Evolutionary conservation across 805 yeast species (phyloP).

Genomic region (Sugiyamaella lignohabitans): DNA sequence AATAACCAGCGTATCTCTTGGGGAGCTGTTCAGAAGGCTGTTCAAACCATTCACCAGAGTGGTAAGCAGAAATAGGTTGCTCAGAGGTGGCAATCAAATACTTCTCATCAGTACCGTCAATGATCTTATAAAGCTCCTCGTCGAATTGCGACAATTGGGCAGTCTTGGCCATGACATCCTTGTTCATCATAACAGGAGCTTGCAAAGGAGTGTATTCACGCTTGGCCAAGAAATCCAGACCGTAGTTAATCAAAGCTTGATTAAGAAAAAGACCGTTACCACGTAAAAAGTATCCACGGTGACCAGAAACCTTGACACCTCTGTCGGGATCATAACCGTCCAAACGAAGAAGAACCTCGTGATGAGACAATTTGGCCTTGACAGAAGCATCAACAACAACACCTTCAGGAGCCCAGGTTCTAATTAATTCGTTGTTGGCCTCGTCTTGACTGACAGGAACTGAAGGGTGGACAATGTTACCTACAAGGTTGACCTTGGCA

Average conservation of each 20-base stretch:
- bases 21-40: conserved; percentile 96
- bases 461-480: conserved; percentile 89
- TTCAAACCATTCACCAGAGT: conserved; percentile 97
- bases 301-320: conserved; percentile 96
- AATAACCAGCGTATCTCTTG: conserved; percentile 93
- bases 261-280: conserved; percentile 94
- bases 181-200: conserved; percentile 99
- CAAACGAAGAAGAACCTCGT: conserved; percentile 85
- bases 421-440: conserved; percentile 81
- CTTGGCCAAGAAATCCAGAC: conserved; percentile 72
- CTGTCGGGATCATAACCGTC: conserved; percentile 99
- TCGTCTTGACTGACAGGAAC: conserved; percentile 86
- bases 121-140: conserved; percentile 94
- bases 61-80: conserved; percentile 98
- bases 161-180: conserved; percentile 98
- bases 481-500: conserved; percentile 79
- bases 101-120: conserved; percentile 96
- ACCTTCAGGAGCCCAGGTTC: conserved; percentile 80
- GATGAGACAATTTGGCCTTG: conserved; percentile 86
- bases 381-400: conserved; percentile 59
- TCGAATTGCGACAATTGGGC: conserved; percentile 97
- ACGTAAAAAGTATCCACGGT: conserved; percentile 95
- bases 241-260: conserved; percentile 97
- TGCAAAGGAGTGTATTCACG: conserved; percentile 85
- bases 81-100: conserved; percentile 97